A percentile compares a stretch with the other conserved stretches of the same genome.
Conservation (phyloP, 805 yeast genomes). For the Yarrowia sp. region DNA sequence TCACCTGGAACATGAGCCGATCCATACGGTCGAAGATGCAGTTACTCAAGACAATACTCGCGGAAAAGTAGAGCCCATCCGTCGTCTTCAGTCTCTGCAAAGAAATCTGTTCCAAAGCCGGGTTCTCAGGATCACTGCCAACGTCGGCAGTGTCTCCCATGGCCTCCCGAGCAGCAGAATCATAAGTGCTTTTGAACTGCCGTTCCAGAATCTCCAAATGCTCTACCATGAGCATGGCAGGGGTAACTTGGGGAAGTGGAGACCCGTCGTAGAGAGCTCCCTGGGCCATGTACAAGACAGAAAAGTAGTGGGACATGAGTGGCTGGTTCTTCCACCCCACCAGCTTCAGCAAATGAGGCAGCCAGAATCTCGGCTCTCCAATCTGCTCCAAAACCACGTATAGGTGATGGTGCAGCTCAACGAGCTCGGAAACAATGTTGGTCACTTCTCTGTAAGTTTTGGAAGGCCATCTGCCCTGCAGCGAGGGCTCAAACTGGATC, state of each 20-base stretch:
- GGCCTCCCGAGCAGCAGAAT: background rate
- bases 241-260: constrained; percentile 39
- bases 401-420: constrained; percentile 34
- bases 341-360: constrained; percentile 31
- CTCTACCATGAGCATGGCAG: constrained; percentile 34
- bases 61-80: constrained; percentile 34
- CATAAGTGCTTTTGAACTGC: background rate
- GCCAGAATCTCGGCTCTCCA: constrained; percentile 31
- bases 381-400: constrained; percentile 35
- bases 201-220: constrained; percentile 27
- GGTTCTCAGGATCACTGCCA: background rate
- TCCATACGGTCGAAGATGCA: constrained; percentile 39
- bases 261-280: constrained; percentile 35
- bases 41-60: constrained; percentile 34
- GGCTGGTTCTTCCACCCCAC: constrained; percentile 38
- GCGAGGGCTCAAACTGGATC: constrained; percentile 38
- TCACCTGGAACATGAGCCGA: constrained; percentile 36
- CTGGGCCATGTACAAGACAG: constrained; percentile 38
- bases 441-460: constrained; percentile 36
- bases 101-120: background rate
- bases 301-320: constrained; percentile 35
- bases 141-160: background rate
- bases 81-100: constrained; percentile 24
- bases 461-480: constrained; percentile 40
- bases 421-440: constrained; percentile 33